Base-by-base conservation (phyloP, 1,284 basidiomycete genomes). In the Heliocybe sulcata region DNA sequence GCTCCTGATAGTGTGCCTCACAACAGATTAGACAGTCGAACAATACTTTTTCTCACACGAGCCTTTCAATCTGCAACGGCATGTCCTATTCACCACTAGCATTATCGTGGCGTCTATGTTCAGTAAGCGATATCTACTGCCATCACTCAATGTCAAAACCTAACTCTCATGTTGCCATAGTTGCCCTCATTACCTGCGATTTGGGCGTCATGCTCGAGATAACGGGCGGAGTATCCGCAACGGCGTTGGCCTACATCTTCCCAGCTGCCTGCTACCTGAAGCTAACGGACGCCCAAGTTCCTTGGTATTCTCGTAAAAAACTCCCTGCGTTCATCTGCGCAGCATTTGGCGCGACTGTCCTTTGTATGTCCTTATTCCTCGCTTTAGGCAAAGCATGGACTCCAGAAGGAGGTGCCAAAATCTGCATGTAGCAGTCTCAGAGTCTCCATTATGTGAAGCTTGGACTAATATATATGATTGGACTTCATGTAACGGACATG, bases 181-280 rank as follows among this genome's bases (percentile, higher is more conserved):
- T 99, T 55, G 85, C 94, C 9, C 78, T 99, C 51, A 77, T 94
- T 50, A 98, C 96, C 0, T 98, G 95, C 69, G 96, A 99, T 70
- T 80, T 99, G 12, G 97, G 97, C 33, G 89, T 98, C 35, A 97
- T 98, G 72, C 85, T 99, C 35, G 97, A 99, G 73, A 90, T 99
- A 52, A 97, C 95, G 0, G 97, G 97, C 12, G 96, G 96, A 1
- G 82, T 95, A 19, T 94, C 92, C 25, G 96, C 96, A 0, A 97
- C 94, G 0, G 87, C 94, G 0, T 81, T 99, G 19, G 96, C 96
- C 0, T 99, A 90, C 74, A 94, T 98, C 62, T 94, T 94, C 69
- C 90, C 94, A 4, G 90, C 94, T 0, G 85, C 82, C 2, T 95
- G 94, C 64, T 95, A 91, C 73, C 74, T 91, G 64, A 86, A 87